Conservation (phyloP, 2,329 filamentous ascomycete species). For the Metarhizium rileyi region DNA sequence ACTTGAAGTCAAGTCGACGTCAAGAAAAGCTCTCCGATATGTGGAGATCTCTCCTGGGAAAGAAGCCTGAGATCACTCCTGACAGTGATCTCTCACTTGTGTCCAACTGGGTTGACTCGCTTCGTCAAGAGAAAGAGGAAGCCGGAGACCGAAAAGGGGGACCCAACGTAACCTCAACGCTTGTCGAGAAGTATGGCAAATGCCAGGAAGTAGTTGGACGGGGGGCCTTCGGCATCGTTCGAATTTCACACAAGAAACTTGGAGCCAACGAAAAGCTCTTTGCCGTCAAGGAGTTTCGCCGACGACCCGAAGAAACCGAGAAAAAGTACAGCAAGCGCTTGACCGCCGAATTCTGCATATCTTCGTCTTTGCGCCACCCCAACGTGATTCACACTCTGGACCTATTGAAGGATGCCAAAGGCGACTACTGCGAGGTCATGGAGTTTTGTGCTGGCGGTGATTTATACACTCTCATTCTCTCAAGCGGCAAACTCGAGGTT, state of each 20-base stretch:
- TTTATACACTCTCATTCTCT: conserved; percentile 84
- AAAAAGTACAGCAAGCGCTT: conserved; percentile 98
- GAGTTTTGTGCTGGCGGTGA: conserved; percentile 97
- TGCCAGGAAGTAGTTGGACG: conserved; percentile 95
- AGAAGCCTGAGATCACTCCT: conserved; percentile 63
- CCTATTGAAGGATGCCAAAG: conserved; percentile 88
- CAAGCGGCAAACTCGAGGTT: conserved; percentile 85
- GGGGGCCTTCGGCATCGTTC: conserved; percentile 92
- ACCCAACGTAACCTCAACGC: conserved; percentile 57
- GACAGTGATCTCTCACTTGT: conserved; percentile 86
- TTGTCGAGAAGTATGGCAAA: conserved; percentile 96
- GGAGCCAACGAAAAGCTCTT: conserved; percentile 85
- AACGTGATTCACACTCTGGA: conserved; percentile 98
- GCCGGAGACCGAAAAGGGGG: conserved; percentile 71
- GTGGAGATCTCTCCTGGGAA: conserved; percentile 77
- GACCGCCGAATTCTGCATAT: conserved; percentile 97
- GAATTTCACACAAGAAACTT: conserved; percentile 92
- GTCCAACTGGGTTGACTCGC: conserved; percentile 90
- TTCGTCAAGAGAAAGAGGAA: conserved; percentile 82
- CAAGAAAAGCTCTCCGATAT: conserved; percentile 94
- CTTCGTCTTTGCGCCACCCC: conserved; percentile 88
- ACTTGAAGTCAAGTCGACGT: conserved; percentile 78
- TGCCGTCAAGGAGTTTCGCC: conserved; percentile 95
- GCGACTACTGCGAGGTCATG: conserved; percentile 98
- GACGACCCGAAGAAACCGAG: conserved; percentile 84